Conservation (phyloP, 495 filamentous ascomycete genomes). For the Talaromyces wortmannii region DNA sequence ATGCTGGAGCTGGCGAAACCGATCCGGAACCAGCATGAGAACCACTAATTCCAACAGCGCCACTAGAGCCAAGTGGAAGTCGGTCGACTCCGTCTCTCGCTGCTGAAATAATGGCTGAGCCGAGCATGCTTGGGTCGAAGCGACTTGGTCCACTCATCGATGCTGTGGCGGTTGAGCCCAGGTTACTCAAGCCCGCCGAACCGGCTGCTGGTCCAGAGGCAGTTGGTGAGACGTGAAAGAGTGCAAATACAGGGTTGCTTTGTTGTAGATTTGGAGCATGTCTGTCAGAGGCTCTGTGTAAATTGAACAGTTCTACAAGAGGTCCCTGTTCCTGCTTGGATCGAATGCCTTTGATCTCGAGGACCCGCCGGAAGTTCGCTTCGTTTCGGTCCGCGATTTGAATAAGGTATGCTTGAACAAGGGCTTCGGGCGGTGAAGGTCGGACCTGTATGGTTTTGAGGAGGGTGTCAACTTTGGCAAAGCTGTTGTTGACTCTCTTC, state of each 20-base stretch:
- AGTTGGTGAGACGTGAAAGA: conserved; percentile 23
- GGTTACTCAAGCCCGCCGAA: conserved; percentile 22
- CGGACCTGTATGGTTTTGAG: conserved; percentile 97
- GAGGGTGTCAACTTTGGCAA: conserved; percentile 81
- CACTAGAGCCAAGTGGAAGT: conserved; percentile 38
- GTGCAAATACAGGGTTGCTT: conserved; percentile 35
- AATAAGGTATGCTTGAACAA: conserved; percentile 94
- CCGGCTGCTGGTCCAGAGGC: conserved; percentile 23
- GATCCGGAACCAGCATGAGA: conserved; percentile 10
- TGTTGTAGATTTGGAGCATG: conserved; percentile 39
- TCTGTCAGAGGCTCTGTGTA: conserved; percentile 60
- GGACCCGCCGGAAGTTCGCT: conserved; percentile 92
- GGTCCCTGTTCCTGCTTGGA: conserved; percentile 69
- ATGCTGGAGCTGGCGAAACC: conserved; percentile 3
- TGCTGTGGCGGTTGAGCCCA: conserved; percentile 28
- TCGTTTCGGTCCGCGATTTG: conserved; percentile 88
- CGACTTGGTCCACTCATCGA: conserved; percentile 41
- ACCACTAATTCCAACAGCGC: conserved; percentile 8
- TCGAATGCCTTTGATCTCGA: conserved; percentile 86
- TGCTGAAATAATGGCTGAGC: conserved; percentile 66
- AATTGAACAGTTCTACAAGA: conserved; percentile 82
- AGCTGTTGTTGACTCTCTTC: conserved; percentile 81
- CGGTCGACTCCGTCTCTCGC: conserved; percentile 88
- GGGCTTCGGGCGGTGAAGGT: conserved; percentile 80
- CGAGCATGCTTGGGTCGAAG: conserved; percentile 73